Evolutionary conservation across 495 filamentous ascomycete species (phyloP).

Genomic region (Choiromyces venosus): DNA sequence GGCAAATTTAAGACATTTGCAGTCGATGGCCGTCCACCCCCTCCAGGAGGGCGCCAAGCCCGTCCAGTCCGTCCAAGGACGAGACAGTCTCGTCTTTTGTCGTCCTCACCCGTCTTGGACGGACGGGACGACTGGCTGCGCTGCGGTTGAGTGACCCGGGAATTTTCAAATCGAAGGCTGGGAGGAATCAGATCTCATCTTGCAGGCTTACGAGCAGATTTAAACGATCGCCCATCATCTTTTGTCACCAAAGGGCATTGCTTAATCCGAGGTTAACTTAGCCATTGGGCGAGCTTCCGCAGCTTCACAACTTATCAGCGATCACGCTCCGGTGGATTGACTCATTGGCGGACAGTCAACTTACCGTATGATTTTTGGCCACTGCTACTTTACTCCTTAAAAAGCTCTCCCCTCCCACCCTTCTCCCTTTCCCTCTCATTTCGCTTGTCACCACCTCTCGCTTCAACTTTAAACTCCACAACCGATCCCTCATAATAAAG

Average conservation of each 20-base stretch:
- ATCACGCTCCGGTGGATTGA: neutral
- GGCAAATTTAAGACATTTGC: no score
- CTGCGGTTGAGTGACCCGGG: neutral
- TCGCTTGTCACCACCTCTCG: neutral
- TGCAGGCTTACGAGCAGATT: neutral
- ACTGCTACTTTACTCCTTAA: no score
- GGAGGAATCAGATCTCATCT: neutral
- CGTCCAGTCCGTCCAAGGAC: no score
- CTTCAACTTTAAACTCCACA: neutral
- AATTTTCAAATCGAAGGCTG: neutral
- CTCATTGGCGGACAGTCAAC: neutral
- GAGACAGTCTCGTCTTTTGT: no score
- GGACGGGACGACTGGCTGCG: no score
- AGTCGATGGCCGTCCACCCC: no score
- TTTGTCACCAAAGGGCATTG: no score
- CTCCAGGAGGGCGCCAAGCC: no score
- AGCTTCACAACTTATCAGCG: neutral
- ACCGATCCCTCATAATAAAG: slow-evolving; percentile 10
- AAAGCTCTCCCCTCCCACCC: neutral
- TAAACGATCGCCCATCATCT: neutral
- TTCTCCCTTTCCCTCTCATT: neutral
- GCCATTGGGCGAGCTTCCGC: no score
- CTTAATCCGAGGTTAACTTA: neutral
- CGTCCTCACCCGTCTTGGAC: no score
- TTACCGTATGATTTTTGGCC: neutral